These are phyloP conservation scores for Grosmannia huntii DNA, from an alignment of 2,329 filamentous ascomycete species.

Conservation along the genomic window DNA sequence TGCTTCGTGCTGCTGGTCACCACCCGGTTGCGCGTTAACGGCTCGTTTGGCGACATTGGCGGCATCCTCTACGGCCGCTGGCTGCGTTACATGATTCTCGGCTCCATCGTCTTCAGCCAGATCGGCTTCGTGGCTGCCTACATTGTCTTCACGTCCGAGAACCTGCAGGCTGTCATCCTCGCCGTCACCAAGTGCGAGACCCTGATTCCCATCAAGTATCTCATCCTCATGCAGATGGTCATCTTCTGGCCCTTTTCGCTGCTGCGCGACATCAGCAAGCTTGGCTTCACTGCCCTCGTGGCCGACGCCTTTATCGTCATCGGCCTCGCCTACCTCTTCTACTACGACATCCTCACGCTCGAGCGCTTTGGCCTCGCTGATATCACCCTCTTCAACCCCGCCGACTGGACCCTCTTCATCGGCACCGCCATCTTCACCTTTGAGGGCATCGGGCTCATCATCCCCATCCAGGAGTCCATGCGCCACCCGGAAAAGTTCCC, in stretches of 20 bases:
- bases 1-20: slow-evolving; percentile 91
- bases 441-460: slow-evolving; percentile 93
- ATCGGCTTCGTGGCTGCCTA: slow-evolving; percentile 91
- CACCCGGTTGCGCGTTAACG: slow-evolving; percentile 71
- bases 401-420: slow-evolving; percentile 94
- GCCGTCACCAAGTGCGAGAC: slow-evolving; percentile 82
- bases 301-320: slow-evolving; percentile 91
- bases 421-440: slow-evolving; percentile 99
- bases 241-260: slow-evolving; percentile 91
- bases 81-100: slow-evolving; percentile 78
- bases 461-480: slow-evolving; percentile 98
- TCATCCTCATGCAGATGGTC: slow-evolving; percentile 90
- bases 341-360: slow-evolving; percentile 84
- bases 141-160: slow-evolving; percentile 93
- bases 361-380: slow-evolving; percentile 65
- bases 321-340: slow-evolving; percentile 86
- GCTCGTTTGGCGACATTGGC: slow-evolving; percentile 97
- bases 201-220: slow-evolving; percentile 71
- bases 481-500: slow-evolving; percentile 82
- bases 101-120: slow-evolving; percentile 89
- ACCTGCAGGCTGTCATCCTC: slow-evolving; percentile 85
- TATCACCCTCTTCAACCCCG: slow-evolving; percentile 78
- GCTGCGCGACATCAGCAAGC: slow-evolving; percentile 91
- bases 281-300: slow-evolving; percentile 85
- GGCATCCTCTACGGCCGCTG: slow-evolving; percentile 81